These are phyloP conservation scores for Trichoderma asperelloides DNA, from an alignment of 495 filamentous ascomycete genomes.

Conservation along the genomic window DNA sequence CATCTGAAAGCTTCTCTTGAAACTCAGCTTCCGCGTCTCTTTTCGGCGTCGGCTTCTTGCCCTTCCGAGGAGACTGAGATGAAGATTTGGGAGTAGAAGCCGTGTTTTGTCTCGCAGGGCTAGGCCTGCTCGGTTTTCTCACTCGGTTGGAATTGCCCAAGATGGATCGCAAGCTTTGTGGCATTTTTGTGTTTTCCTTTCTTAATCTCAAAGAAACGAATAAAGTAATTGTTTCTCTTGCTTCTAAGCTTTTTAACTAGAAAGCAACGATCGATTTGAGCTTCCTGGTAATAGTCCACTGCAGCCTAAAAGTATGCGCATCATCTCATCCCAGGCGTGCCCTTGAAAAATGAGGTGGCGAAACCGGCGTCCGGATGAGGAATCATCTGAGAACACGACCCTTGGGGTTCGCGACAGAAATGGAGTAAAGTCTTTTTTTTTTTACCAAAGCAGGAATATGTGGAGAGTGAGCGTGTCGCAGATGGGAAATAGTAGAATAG, in stretches of 20 bases:
- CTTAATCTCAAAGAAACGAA: background rate
- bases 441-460: too few species aligned
- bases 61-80: constrained; percentile 6
- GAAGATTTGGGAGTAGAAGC: background rate
- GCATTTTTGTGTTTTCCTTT: background rate
- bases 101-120: background rate
- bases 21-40: constrained; percentile 14
- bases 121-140: constrained; percentile 2
- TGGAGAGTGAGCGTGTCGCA: too few species aligned
- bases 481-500: too few species aligned
- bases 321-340: background rate
- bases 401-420: background rate
- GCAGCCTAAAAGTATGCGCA: background rate
- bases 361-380: background rate
- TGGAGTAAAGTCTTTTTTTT: too few species aligned
- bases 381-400: background rate
- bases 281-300: background rate
- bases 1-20: constrained; percentile 47
- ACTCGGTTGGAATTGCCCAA: constrained; percentile 9
- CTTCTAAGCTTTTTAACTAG: background rate
- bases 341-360: background rate
- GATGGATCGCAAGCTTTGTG: constrained; percentile 7
- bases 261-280: background rate
- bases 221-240: background rate
- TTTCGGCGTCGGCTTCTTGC: constrained; percentile 24